These are phyloP conservation scores for Mycena sanguinolenta DNA, from an alignment of 768 basidiomycete genomes.

Conservation along the genomic window DNA sequence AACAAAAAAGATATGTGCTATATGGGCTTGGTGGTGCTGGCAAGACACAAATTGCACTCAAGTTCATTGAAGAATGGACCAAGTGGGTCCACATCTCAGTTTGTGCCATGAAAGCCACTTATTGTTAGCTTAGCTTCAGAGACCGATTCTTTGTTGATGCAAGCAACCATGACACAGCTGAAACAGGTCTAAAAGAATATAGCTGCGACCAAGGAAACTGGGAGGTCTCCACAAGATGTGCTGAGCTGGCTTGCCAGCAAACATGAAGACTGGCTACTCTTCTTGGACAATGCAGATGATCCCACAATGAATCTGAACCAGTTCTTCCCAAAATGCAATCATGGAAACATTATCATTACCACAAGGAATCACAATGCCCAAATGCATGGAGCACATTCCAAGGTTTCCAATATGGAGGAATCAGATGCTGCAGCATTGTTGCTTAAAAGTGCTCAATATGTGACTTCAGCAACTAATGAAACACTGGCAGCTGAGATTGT, in stretches of 20 bases:
- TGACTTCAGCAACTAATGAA: neutral
- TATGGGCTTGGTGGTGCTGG: constrained; percentile 15
- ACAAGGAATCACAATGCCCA: too few relatives aligned
- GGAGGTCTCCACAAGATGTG: constrained; percentile 2
- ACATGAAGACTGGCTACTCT: too few relatives aligned
- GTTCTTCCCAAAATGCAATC: too few relatives aligned
- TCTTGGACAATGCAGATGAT: too few relatives aligned
- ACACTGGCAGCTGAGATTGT: constrained; percentile 26
- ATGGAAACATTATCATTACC: constrained; percentile 35
- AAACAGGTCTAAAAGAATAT: constrained; percentile 23
- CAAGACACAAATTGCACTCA: constrained; percentile 23
- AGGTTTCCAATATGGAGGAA: too few relatives aligned
- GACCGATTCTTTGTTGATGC: too few relatives aligned
- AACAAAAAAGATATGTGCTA: too few relatives aligned
- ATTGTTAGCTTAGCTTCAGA: constrained; percentile 16
- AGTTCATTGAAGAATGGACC: constrained; percentile 16
- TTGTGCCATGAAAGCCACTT: too few relatives aligned
- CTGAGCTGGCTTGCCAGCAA: constrained; percentile 17
- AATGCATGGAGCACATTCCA: too few relatives aligned
- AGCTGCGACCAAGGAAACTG: constrained; percentile 8
- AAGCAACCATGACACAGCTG: constrained; percentile 23
- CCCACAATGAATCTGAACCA: constrained; percentile 10
- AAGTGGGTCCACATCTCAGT: constrained; percentile 11
- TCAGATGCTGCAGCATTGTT: too few relatives aligned
- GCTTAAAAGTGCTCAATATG: too few relatives aligned